Evolutionary conservation across 2,329 filamentous ascomycete species (phyloP).

Genomic region (Colletotrichum salicis): DNA sequence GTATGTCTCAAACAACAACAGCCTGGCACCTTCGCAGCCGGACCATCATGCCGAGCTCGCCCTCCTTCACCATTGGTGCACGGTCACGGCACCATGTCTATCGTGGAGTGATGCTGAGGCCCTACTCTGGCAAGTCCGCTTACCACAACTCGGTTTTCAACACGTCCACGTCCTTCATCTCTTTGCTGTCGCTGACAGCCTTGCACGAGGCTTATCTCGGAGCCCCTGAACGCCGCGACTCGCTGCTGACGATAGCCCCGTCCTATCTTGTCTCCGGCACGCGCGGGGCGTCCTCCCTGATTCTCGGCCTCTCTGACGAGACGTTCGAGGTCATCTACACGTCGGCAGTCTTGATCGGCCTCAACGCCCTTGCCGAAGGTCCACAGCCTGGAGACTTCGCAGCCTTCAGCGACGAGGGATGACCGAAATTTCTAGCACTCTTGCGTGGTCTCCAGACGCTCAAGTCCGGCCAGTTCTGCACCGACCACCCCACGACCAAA

Average conservation of each 20-base stretch:
- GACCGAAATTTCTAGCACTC: neutral
- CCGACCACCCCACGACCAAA: no score
- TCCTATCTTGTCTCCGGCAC: neutral
- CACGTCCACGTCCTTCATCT: neutral
- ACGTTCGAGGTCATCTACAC: neutral
- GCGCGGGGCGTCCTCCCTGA: neutral
- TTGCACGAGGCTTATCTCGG: neutral
- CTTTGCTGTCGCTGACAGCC: neutral
- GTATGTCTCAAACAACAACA: neutral
- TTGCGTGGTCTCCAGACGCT: neutral
- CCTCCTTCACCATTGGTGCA: neutral
- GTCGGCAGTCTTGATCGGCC: conserved; percentile 3
- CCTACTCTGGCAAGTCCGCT: neutral
- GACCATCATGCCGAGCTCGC: neutral
- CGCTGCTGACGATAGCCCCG: neutral
- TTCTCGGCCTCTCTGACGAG: neutral
- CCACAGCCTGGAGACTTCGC: conserved; percentile 2
- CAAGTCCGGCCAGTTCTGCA: neutral
- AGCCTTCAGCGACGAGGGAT: conserved; percentile 5
- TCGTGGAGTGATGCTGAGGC: neutral
- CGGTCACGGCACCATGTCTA: neutral
- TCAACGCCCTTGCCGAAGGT: neutral
- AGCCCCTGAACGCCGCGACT: neutral
- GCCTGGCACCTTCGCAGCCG: neutral
- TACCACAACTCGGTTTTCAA: neutral